Base-by-base conservation (phyloP, 2,329 filamentous ascomycete species). In the Sarocladiaceae sp. region DNA sequence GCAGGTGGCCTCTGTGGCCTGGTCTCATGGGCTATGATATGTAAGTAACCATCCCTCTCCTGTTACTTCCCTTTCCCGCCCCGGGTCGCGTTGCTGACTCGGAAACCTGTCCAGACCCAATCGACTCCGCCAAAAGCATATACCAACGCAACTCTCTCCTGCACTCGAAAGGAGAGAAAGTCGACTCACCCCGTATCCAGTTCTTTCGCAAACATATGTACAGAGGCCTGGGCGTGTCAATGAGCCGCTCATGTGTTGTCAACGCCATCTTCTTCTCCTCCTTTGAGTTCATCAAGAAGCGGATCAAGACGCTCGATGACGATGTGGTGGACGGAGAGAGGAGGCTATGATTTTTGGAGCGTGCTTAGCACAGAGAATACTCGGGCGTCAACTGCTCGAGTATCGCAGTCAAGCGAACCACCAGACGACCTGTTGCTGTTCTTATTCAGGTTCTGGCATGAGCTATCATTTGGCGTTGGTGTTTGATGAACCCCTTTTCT, bases 191-290 rank as follows among this genome's bases (percentile, higher is more conserved):
- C 9, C 85, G 83, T 61, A 88, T 93, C 47, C 74, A 84, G 48
- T 90, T 88, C 64, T 85, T 88, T 64, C 80, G 84, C 56, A 73
- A 73, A 44, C 78, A 83, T 50, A 89, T 89, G 80, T 94, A 93
- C 64, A 81, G 86, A 54, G 88, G 87, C 23, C 73, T 94, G 3
- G 85, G 82, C 18, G 87, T 93, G 20, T 90, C 85, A 29, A 90
- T 93, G 81, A 76, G 80, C 52, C 81, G 88, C 45, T 90, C 86
- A 11, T 89, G 85, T 55, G 73, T 88, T 43, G 82, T 93, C 53
- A 94, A 94, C 60, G 86, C 87, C 52, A 85, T 94, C 55, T 94
- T 94, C 73, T 94, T 94, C 67, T 89, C 85, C 33, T 84, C 82
- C 31, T 94, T 93, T 60, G 88, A 94, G 65, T 82, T 88, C 55